These are phyloP conservation scores for Bassia scoparia DNA, from an alignment of 148 eudicot species.

Conservation along the genomic window DNA sequence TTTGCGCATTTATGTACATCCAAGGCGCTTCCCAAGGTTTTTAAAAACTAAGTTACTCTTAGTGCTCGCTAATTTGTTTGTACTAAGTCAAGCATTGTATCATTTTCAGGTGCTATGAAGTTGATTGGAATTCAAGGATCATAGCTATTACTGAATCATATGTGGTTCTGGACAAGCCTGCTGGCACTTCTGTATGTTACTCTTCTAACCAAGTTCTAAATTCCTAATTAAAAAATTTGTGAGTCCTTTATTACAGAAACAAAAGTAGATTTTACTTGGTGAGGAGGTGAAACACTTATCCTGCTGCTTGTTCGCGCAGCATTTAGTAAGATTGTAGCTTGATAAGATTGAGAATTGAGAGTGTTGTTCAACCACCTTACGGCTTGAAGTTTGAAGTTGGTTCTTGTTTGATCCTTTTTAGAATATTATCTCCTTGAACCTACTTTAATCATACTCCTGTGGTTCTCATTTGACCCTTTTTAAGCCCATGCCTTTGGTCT, in stretches of 20 bases:
- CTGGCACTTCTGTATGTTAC: constrained; percentile 85
- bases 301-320: neutral
- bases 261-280: neutral
- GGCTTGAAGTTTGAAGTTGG: neutral
- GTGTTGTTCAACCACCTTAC: neutral
- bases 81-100: constrained; percentile 16
- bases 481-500: neutral
- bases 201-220: constrained; percentile 16
- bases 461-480: neutral
- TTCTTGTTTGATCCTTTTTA: neutral
- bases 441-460: no score
- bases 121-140: constrained; percentile 88
- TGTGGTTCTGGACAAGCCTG: constrained; percentile 92
- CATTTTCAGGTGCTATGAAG: constrained; percentile 76
- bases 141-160: constrained; percentile 70
- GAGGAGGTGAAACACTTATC: neutral
- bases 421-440: no score
- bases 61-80: neutral
- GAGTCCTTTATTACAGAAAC: neutral
- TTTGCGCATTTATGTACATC: constrained; percentile 90
- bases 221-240: neutral
- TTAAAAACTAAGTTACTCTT: neutral
- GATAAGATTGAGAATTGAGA: neutral
- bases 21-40: constrained; percentile 92
- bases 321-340: neutral